phyloP scores from a whole-genome alignment of 768 basidiomycete species.

The Lactarius hengduanensis region DNA sequence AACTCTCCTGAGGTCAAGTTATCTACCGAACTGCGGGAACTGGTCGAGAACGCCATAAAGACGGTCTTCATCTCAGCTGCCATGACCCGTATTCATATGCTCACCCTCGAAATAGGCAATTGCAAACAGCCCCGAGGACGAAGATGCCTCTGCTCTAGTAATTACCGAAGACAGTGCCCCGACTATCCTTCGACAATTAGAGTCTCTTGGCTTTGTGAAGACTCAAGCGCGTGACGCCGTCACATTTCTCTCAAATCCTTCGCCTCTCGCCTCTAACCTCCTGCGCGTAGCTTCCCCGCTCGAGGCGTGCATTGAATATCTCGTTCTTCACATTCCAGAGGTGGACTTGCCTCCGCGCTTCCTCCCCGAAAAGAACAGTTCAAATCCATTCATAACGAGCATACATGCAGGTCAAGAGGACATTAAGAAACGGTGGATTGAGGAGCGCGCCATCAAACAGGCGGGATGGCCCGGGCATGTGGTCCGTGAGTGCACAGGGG shows the following conservation, averaged over 20 bases:
- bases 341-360: slow-evolving; percentile 80
- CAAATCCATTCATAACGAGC: slow-evolving; percentile 66
- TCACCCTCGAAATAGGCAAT: slow-evolving; percentile 43
- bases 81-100: slow-evolving; percentile 3
- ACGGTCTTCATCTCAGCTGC: slow-evolving; percentile 45
- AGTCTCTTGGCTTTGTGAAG: slow-evolving; percentile 62
- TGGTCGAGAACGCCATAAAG: slow-evolving; percentile 79
- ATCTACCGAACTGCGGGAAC: slow-evolving; percentile 69
- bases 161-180: slow-evolving; percentile 45
- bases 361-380: slow-evolving; percentile 61
- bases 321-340: slow-evolving; percentile 81
- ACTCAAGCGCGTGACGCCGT: slow-evolving; percentile 51
- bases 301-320: slow-evolving; percentile 80
- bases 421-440: slow-evolving; percentile 73
- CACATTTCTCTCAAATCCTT: slow-evolving; percentile 56
- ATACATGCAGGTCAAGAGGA: slow-evolving; percentile 60
- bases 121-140: slow-evolving; percentile 49
- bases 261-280: slow-evolving; percentile 59
- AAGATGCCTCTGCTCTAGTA: slow-evolving; percentile 36
- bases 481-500: slow-evolving; percentile 54
- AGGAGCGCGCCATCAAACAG: slow-evolving; percentile 77
- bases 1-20: slow-evolving; percentile 77
- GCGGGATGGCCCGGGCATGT: slow-evolving; percentile 77
- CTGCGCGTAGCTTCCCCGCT: slow-evolving; percentile 58
- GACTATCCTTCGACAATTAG: slow-evolving; percentile 54